phyloP scores from a whole-genome alignment of 2,329 filamentous ascomycete species.

The Xylariales sp. region DNA sequence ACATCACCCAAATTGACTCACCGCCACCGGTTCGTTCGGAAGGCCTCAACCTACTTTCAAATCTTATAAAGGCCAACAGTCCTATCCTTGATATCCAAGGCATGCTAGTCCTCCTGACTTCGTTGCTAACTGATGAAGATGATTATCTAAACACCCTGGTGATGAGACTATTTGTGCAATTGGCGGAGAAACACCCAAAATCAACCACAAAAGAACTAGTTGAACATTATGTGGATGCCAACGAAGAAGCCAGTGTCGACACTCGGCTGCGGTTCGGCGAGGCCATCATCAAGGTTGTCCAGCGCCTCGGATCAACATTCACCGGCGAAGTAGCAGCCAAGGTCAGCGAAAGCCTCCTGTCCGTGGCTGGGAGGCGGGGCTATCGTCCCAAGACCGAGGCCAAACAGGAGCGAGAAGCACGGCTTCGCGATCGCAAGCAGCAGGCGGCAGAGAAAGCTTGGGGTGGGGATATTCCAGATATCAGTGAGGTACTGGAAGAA shows the following conservation, averaged over 20 bases:
- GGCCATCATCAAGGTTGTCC: slow-evolving; percentile 59
- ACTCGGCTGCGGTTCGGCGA: slow-evolving; percentile 66
- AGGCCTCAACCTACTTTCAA: slow-evolving; percentile 56
- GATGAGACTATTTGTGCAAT: slow-evolving; percentile 58
- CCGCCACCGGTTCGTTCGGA: slow-evolving; percentile 64
- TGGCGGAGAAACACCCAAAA: slow-evolving; percentile 58
- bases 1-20: slow-evolving; percentile 57
- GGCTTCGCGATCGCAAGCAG: slow-evolving; percentile 41
- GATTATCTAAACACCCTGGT: slow-evolving; percentile 69
- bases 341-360: slow-evolving; percentile 56
- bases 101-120: slow-evolving; percentile 58
- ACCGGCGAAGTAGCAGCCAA: slow-evolving; percentile 45
- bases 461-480: slow-evolving; percentile 47
- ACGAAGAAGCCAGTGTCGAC: slow-evolving; percentile 56
- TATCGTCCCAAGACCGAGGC: slow-evolving; percentile 55
- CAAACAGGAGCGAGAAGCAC: slow-evolving; percentile 48
- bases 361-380: slow-evolving; percentile 60
- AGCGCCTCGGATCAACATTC: slow-evolving; percentile 54
- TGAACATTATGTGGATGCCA: slow-evolving; percentile 62
- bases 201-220: slow-evolving; percentile 59
- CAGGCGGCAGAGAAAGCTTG: slow-evolving; percentile 49
- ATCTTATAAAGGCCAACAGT: slow-evolving; percentile 50
- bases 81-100: slow-evolving; percentile 63
- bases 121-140: slow-evolving; percentile 60
- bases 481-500: slow-evolving; percentile 29